Evolutionary conservation across 306 rosid genomes (phyloP), one percentile per base, ranked within the genome.

Genomic region (Malus orientalis): DNA sequence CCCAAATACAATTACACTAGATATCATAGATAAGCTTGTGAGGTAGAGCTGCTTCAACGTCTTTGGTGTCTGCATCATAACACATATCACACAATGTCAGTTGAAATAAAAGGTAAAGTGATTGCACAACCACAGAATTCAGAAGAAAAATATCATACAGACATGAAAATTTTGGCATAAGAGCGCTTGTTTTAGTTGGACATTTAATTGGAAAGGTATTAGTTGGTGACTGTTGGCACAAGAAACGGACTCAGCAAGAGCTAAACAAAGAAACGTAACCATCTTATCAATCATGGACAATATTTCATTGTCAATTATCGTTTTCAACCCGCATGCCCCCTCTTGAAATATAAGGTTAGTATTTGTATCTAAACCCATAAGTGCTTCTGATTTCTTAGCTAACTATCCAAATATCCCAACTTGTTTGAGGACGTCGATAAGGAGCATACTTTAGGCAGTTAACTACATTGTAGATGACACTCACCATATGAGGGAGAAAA

Each of bases 11-110:
- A 95, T 90, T 84, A 90, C 84, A 36, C 87, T 95, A 57, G 92
- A 85, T 71, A 90, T 87, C 81, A 95, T 62, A 22, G 95, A 84
- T 16, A 78, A 40, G 69, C 98, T 87, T 40, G 96, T 92, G 49
- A 88, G 76, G 80, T 92, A 90, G 70, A 92, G 93, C 87, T 92
- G 87, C 96, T 89, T 92, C 90, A 95, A 53, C 27, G 91, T 86
- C 91, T 76, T 95, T 75, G 92, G 92, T 4, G 97, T 92, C 97
- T 90, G 88, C 81, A 80, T 18, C 10, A 22, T 57, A 42, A 44
- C 60, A 64, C 73, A 89, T 73, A 71, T 80, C 10, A 30, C 54
- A 25, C 32, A 67, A 63, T 20, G 71, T 73, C 54, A 82, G 73
- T 51, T 42, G 30, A 61, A 79, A 49, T 20, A 45, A 59, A 76